Evolutionary conservation across 192 early-diverging fungal species (phyloP).

Genomic region (Pilobolus umbonatus): DNA sequence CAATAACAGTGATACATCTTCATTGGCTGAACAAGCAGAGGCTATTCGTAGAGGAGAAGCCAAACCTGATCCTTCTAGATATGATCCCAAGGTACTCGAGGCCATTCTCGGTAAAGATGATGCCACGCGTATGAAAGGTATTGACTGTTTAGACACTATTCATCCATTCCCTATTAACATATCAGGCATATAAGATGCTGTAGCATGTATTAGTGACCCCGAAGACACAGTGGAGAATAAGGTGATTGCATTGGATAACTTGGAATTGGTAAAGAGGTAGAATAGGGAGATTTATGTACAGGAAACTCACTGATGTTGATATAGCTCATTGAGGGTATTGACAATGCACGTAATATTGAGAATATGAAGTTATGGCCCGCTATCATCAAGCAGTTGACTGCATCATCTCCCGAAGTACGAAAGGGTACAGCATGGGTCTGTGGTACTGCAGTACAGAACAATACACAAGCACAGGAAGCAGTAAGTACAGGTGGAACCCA

Average conservation of each 20-base stretch:
- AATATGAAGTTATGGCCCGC: conserved; percentile 83
- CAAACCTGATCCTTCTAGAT: conserved; percentile 34
- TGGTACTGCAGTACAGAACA: conserved; percentile 93
- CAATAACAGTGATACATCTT: conserved; percentile 66
- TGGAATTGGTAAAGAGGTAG: conserved; percentile 63
- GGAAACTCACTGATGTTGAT: not conserved
- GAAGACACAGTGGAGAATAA: conserved; percentile 60
- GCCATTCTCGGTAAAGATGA: conserved; percentile 92
- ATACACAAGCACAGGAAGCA: conserved; percentile 75
- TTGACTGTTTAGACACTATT: not conserved
- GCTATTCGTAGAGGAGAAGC: conserved; percentile 32
- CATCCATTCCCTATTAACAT: no score
- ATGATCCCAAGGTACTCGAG: conserved; percentile 86
- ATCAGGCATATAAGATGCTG: conserved; percentile 74
- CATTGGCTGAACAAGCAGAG: conserved; percentile 43
- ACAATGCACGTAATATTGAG: conserved; percentile 81
- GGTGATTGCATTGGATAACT: conserved; percentile 82
- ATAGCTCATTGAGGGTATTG: conserved; percentile 73
- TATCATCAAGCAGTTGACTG: conserved; percentile 53
- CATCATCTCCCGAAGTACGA: conserved; percentile 53
- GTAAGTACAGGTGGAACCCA: conserved; percentile 33
- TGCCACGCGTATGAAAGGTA: conserved; percentile 74
- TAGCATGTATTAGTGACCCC: conserved; percentile 61
- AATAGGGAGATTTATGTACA: not conserved
- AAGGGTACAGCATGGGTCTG: conserved; percentile 82